These are phyloP conservation scores for Camellia oleifera DNA, from an alignment of 179 eudicot species.

Conservation along the genomic window DNA sequence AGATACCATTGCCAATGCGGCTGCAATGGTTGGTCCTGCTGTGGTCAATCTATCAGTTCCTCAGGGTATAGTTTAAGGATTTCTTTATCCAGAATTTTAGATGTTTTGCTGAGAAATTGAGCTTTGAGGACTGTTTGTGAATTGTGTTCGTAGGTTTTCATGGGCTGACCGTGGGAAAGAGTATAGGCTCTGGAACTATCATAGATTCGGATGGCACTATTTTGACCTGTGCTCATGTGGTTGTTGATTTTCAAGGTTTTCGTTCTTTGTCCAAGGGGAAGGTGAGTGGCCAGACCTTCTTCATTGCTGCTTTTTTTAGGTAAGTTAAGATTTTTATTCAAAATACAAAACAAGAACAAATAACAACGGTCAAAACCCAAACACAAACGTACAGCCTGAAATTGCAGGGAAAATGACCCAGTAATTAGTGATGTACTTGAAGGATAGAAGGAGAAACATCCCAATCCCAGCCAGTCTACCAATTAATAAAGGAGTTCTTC, in stretches of 20 bases:
- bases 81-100: neutral
- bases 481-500: too few species aligned
- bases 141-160: constrained; percentile 43
- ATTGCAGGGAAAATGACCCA: too few species aligned
- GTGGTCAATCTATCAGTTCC: constrained; percentile 88
- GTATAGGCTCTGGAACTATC: constrained; percentile 90
- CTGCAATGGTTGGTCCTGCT: constrained; percentile 90
- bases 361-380: too few species aligned
- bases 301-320: too few species aligned
- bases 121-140: neutral
- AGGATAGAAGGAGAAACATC: too few species aligned
- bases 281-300: constrained; percentile 35
- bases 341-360: too few species aligned
- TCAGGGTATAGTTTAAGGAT: constrained; percentile 37
- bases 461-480: too few species aligned
- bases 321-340: too few species aligned
- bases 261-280: constrained; percentile 62
- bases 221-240: constrained; percentile 91
- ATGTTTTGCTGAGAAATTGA: constrained; percentile 4
- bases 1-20: constrained; percentile 85
- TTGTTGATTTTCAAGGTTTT: constrained; percentile 65
- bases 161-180: constrained; percentile 67
- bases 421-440: too few species aligned
- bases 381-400: too few species aligned
- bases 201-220: constrained; percentile 90